phyloP scores from a whole-genome alignment of 495 filamentous ascomycete species.

The Xylaria nigripes region DNA sequence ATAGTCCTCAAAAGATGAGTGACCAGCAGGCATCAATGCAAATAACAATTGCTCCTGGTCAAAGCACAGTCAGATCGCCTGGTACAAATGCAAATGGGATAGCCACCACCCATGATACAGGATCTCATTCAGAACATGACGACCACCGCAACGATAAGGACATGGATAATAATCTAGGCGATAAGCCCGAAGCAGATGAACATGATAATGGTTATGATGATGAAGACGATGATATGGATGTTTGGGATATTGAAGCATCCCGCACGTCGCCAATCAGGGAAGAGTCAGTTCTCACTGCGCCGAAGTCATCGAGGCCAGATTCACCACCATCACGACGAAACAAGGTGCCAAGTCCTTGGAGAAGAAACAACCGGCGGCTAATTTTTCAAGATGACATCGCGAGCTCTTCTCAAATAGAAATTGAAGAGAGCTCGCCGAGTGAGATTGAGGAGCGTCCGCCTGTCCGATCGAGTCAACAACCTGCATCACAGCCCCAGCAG shows the following conservation, averaged over 20 bases:
- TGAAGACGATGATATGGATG: constrained; percentile 33
- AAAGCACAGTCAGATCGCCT: neutral
- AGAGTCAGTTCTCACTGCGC: constrained; percentile 18
- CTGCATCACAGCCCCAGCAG: neutral
- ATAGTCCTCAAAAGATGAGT: constrained; percentile 7
- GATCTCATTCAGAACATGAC: neutral
- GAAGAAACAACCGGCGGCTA: constrained; percentile 25
- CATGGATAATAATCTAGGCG: constrained; percentile 6
- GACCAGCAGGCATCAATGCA: constrained; percentile 3
- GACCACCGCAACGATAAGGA: constrained; percentile 5
- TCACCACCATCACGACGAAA: constrained; percentile 25
- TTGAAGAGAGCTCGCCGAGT: constrained; percentile 25
- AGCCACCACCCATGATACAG: neutral
- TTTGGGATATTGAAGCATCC: constrained; percentile 40
- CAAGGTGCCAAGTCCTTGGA: constrained; percentile 41
- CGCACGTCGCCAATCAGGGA: constrained; percentile 27
- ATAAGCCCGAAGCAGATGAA: constrained; percentile 8
- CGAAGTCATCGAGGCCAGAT: constrained; percentile 10
- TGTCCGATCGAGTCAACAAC: constrained; percentile 2
- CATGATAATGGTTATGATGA: constrained; percentile 2
- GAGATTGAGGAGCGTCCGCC: constrained; percentile 15
- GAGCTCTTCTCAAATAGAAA: constrained; percentile 28
- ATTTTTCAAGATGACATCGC: constrained; percentile 27
- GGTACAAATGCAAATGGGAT: neutral
- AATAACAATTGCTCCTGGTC: constrained; percentile 4